Base-by-base conservation (phyloP, 148 eudicot species). In the Rhododendron griersonianum region DNA sequence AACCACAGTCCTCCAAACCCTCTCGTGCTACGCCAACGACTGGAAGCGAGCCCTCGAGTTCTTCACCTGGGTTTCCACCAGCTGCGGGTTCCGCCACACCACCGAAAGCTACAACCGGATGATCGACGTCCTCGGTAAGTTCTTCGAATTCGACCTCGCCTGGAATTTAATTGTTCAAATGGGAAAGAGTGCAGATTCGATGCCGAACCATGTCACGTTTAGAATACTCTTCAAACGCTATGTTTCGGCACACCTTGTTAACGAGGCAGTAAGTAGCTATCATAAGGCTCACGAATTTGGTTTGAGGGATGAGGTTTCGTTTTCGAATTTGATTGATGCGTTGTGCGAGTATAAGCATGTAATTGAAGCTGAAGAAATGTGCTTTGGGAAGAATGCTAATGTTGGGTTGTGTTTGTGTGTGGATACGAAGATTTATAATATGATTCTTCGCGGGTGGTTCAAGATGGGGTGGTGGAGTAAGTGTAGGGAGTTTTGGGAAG, bases 331-430 rank as follows among this genome's bases (percentile, higher is more conserved):
- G 57, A 90, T 95, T 84, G 99, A 97, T 90, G 95, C 98, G 23
- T 88, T 97, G 87, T 97, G 98, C 65, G 99, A 97, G 91, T 90
- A 92, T 85, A 97, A 94, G 82, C 99, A 97, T 90, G 99, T 97
- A 41, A 41, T 92, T 63, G 98, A 97, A 85, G 99, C 99, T 7
- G 98, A 95, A 83, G 98, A 94, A 63, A 88, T 97, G 84, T 95
- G 95, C 88, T 87, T 92, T 37, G 88, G 89, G 41, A 86, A 84
- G 79, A 82, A 28, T 23, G 53, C 11, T 73, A 51, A 50, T n/a
- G 69, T 87, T 37, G 44, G 48, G 67, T 57, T 71, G 21, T 41
- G 87, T 87, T 86, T 91, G 83, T 81, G 76, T 69, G 86, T 87
- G 37, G 88, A 91, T 87, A 92, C 95, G 0, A 95, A 94, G 81